These are phyloP conservation scores for Pythium folliculosum DNA, from an alignment of 352 stramenopile genomes.

Conservation along the genomic window DNA sequence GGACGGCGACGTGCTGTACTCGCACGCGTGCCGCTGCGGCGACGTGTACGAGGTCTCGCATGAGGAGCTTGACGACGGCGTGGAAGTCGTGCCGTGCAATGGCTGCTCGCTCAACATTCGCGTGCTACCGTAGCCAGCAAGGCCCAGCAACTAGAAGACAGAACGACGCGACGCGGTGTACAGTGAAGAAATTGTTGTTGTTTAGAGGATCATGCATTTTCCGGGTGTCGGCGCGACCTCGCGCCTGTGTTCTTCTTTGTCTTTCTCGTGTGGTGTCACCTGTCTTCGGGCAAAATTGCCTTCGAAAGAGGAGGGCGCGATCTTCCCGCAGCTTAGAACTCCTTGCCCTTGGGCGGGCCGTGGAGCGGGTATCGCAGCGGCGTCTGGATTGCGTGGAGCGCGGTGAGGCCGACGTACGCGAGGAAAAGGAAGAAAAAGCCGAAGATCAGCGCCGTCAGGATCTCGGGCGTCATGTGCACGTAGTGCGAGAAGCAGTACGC, in stretches of 20 bases:
- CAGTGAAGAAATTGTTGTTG: neutral
- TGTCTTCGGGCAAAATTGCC: neutral
- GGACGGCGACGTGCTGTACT: conserved; percentile 52
- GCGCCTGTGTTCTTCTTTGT: neutral
- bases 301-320: neutral
- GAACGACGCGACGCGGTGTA: conserved; percentile 3
- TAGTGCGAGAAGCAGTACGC: conserved; percentile 88
- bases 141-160: conserved; percentile 5
- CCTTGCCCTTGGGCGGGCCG: conserved; percentile 77
- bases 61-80: conserved; percentile 60
- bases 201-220: conserved; percentile 20
- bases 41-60: conserved; percentile 71
- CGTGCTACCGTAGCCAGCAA: conserved; percentile 31
- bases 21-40: conserved; percentile 68
- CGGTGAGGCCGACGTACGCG: conserved; percentile 67
- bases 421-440: conserved; percentile 82
- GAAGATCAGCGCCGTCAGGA: conserved; percentile 75
- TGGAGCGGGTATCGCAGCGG: conserved; percentile 68
- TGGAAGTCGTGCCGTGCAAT: conserved; percentile 74
- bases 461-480: conserved; percentile 79
- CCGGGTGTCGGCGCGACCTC: neutral
- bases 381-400: conserved; percentile 79
- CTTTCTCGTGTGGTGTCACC: neutral
- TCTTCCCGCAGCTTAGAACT: conserved; percentile 44
- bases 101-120: conserved; percentile 83